These are phyloP conservation scores for Gossypium bickii DNA, from an alignment of 345 rosid species.

Conservation along the genomic window DNA sequence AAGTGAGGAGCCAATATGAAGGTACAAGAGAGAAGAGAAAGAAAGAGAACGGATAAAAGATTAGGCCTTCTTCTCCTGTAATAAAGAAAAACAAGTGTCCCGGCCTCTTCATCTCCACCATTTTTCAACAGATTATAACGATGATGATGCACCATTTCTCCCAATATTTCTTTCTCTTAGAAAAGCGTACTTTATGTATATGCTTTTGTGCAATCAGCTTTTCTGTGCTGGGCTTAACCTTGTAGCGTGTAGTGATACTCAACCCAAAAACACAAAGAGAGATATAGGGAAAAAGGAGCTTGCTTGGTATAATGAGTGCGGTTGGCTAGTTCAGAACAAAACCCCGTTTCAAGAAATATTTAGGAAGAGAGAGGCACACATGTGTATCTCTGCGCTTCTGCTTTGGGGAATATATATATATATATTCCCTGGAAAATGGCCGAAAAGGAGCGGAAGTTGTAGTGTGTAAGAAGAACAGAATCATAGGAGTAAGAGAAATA, in stretches of 20 bases:
- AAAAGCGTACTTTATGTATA: not conserved
- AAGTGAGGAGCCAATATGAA: conserved; percentile 44
- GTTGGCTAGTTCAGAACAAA: not conserved
- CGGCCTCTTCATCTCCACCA: conserved; percentile 37
- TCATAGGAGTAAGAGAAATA: not conserved
- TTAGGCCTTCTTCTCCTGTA: conserved; percentile 43
- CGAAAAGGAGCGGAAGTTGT: no score
- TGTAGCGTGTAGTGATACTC: not conserved
- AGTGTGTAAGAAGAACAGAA: not conserved
- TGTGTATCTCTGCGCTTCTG: not conserved
- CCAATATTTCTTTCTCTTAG: not conserved
- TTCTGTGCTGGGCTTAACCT: not conserved
- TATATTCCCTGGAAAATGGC: no score
- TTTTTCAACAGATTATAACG: conserved; percentile 45
- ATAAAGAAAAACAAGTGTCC: conserved; percentile 26
- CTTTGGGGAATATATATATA: no score
- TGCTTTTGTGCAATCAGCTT: not conserved
- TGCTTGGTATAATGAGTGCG: not conserved
- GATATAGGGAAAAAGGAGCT: not conserved
- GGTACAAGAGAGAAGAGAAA: conserved; percentile 23
- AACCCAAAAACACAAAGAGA: not conserved
- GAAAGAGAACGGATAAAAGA: conserved; percentile 52
- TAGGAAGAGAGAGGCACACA: not conserved
- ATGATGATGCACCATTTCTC: conserved; percentile 41
- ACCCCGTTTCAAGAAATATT: not conserved